Evolutionary conservation across 2,329 filamentous ascomycete species (phyloP).

Genomic region (Trichoderma sp.): DNA sequence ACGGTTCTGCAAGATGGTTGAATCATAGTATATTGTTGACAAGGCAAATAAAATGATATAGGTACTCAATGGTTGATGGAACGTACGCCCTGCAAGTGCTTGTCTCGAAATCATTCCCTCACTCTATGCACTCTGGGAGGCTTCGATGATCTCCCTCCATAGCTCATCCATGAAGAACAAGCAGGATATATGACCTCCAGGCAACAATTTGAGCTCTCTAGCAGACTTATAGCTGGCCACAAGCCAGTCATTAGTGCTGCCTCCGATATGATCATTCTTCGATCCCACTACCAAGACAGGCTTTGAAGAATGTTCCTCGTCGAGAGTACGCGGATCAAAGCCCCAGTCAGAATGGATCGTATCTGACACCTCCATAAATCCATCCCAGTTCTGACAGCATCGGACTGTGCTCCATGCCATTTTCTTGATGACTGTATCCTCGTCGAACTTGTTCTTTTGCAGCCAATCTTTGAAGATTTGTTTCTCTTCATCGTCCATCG

Average conservation of each 20-base stretch:
- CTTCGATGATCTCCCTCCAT: slow-evolving; percentile 27
- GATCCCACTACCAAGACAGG: slow-evolving; percentile 31
- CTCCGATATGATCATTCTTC: slow-evolving; percentile 30
- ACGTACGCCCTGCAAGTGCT: too few species aligned
- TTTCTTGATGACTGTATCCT: slow-evolving; percentile 19
- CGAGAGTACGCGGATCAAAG: slow-evolving; percentile 30
- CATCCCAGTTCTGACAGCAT: slow-evolving; percentile 33
- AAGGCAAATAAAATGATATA: too few species aligned
- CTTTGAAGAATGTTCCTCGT: slow-evolving; percentile 30
- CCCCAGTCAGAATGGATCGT: slow-evolving; percentile 34
- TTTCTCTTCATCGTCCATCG: slow-evolving; percentile 30
- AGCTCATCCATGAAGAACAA: slow-evolving; percentile 34
- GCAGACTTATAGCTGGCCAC: slow-evolving; percentile 31
- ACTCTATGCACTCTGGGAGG: not conserved
- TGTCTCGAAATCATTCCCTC: too few species aligned
- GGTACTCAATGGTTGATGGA: too few species aligned
- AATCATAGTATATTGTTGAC: too few species aligned
- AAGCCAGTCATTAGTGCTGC: slow-evolving; percentile 32
- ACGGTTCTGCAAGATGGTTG: too few species aligned
- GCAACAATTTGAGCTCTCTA: slow-evolving; percentile 25
- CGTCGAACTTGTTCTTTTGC: slow-evolving; percentile 18
- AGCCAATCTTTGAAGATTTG: slow-evolving; percentile 21
- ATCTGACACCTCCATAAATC: slow-evolving; percentile 34
- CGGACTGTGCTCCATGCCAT: slow-evolving; percentile 28
- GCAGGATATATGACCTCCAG: slow-evolving; percentile 33